Conservation (phyloP, 75 land plant species). For the Gnetum montanum region DNA sequence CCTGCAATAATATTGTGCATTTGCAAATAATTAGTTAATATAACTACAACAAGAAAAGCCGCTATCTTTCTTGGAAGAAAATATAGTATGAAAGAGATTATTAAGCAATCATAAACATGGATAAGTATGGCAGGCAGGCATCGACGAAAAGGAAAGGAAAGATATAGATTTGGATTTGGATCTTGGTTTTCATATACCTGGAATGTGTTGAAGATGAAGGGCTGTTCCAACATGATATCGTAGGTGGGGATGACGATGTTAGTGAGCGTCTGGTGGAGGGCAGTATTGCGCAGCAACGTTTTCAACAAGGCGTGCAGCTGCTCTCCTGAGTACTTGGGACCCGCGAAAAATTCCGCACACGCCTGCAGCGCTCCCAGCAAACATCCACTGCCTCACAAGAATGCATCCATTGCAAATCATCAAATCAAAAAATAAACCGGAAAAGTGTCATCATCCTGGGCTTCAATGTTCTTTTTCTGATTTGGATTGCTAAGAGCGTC, state of each 20-base stretch:
- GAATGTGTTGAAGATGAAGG: conserved; percentile 22
- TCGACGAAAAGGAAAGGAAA: not conserved
- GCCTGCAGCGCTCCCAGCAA: not conserved
- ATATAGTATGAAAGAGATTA: too few relatives aligned
- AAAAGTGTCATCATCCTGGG: not conserved
- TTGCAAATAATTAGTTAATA: too few relatives aligned
- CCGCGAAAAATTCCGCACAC: not conserved
- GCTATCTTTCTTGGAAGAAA: too few relatives aligned
- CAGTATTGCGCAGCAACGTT: conserved; percentile 2
- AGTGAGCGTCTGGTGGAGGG: conserved; percentile 18
- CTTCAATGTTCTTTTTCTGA: not conserved
- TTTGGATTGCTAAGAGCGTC: not conserved
- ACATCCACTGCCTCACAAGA: not conserved
- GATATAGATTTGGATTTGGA: too few relatives aligned
- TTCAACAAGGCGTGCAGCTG: conserved; percentile 9
- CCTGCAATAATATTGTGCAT: conserved; percentile 1
- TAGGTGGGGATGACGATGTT: conserved; percentile 24
- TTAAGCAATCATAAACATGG: not conserved
- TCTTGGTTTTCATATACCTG: too few relatives aligned
- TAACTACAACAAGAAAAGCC: too few relatives aligned
- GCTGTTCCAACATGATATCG: conserved; percentile 19
- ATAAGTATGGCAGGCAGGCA: not conserved
- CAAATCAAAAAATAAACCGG: not conserved
- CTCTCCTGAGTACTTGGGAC: conserved; percentile 22
- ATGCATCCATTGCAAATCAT: not conserved